A percentile compares a stretch with the other conserved stretches of the same genome.
phyloP scores from a whole-genome alignment of 441 rosid species.

The Omphalea diandra region DNA sequence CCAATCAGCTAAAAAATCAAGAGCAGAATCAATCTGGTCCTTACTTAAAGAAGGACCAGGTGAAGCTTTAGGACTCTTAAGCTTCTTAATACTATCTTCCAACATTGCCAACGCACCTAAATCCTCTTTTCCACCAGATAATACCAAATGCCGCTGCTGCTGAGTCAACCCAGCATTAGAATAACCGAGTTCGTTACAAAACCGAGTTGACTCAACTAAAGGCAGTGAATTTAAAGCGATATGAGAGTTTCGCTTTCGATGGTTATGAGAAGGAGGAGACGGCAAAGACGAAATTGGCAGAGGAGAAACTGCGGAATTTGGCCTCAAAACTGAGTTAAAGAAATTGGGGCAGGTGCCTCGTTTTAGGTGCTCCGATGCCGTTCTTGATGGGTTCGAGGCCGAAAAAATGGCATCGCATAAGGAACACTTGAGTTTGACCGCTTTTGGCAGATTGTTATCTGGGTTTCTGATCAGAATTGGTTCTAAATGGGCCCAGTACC shows the following conservation, averaged over 20 bases:
- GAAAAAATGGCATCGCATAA: conserved; percentile 91
- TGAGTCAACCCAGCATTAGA: conserved; percentile 30
- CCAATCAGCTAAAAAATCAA: conserved; percentile 81
- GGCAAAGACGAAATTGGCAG: conserved; percentile 34
- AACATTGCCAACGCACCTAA: conserved; percentile 85
- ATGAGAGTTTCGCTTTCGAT: conserved; percentile 38
- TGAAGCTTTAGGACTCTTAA: conserved; percentile 77
- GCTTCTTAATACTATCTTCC: conserved; percentile 93
- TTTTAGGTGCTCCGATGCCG: conserved; percentile 75
- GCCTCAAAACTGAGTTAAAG: conserved; percentile 42
- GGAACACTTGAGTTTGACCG: conserved; percentile 64
- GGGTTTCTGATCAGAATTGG: conserved; percentile 53
- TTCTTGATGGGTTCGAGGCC: conserved; percentile 88
- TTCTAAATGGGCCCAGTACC: conserved; percentile 75
- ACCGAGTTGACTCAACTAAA: conserved; percentile 39
- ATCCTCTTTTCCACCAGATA: conserved; percentile 94
- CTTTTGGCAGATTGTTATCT: conserved; percentile 55
- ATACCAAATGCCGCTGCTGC: conserved; percentile 57
- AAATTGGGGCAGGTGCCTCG: conserved; percentile 71
- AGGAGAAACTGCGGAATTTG: conserved; percentile 64
- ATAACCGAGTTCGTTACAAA: conserved; percentile 28
- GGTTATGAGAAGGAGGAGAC: conserved; percentile 21
- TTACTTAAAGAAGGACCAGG: conserved; percentile 72
- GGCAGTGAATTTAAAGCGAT: conserved; percentile 50
- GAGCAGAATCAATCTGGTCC: conserved; percentile 76